Evolutionary conservation across 1,284 basidiomycete species (phyloP).

Genomic region (Fomes fomentarius): DNA sequence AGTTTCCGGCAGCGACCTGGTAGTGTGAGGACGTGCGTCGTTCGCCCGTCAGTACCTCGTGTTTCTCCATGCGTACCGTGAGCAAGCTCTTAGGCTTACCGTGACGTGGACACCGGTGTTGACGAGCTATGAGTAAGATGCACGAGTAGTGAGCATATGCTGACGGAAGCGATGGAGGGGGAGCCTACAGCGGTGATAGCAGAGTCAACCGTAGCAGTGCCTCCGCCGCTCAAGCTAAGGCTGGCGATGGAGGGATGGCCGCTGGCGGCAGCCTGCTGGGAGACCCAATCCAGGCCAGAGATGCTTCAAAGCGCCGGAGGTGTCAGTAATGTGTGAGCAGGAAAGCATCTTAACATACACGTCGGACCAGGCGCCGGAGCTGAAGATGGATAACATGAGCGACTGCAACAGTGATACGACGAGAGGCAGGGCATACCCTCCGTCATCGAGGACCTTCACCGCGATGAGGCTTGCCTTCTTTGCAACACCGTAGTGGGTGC

Average conservation of each 20-base stretch:
- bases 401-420: neutral
- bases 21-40: too few relatives aligned
- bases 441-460: slow-evolving; percentile 72
- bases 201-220: slow-evolving; percentile 62
- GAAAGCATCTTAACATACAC: slow-evolving; percentile 34
- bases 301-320: slow-evolving; percentile 39
- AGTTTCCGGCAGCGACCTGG: slow-evolving; percentile 31
- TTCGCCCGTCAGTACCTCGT: too few relatives aligned
- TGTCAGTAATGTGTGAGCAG: neutral
- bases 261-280: slow-evolving; percentile 44
- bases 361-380: neutral
- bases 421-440: slow-evolving; percentile 43
- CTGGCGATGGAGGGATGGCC: slow-evolving; percentile 67
- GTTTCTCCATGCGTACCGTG: too few relatives aligned
- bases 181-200: slow-evolving; percentile 47
- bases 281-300: slow-evolving; percentile 48
- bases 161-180: too few relatives aligned
- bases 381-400: neutral
- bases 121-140: slow-evolving; percentile 12
- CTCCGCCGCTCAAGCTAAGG: slow-evolving; percentile 74
- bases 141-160: too few relatives aligned
- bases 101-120: slow-evolving; percentile 37
- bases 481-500: slow-evolving; percentile 69
- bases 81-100: slow-evolving; percentile 2
- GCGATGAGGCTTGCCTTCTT: slow-evolving; percentile 70